Percentiles rank a stretch among this genome's conserved stretches.
These are phyloP conservation scores for Haplosporangium gracile DNA, from an alignment of 192 early-diverging fungal genomes.

Conservation along the genomic window DNA sequence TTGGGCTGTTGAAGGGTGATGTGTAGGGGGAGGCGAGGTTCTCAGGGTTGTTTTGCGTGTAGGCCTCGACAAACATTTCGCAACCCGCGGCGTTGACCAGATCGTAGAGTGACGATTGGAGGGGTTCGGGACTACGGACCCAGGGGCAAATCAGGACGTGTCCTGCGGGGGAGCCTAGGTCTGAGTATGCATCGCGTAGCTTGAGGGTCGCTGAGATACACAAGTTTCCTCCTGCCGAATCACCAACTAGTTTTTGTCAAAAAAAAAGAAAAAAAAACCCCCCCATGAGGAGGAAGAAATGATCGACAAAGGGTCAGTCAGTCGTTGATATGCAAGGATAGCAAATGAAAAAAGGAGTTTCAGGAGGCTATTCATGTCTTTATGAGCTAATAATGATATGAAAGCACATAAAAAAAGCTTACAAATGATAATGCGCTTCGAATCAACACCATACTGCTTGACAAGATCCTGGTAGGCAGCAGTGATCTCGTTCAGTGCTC, in stretches of 20 bases:
- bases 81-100: slow-evolving; percentile 29
- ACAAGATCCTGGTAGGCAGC: slow-evolving; percentile 29
- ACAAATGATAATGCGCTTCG: slow-evolving; percentile 33
- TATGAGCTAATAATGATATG: background rate
- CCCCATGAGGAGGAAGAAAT: background rate
- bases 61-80: slow-evolving; percentile 24
- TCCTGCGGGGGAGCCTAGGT: slow-evolving; percentile 22
- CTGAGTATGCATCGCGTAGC: slow-evolving; percentile 16
- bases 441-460: slow-evolving; percentile 10
- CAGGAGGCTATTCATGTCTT: too few species aligned
- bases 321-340: background rate
- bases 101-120: slow-evolving; percentile 29
- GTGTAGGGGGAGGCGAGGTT: slow-evolving; percentile 8
- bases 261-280: background rate
- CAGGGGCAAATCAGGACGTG: slow-evolving; percentile 30
- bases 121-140: slow-evolving; percentile 18
- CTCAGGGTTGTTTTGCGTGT: slow-evolving; percentile 20
- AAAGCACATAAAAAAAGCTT: background rate
- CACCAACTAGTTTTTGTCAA: slow-evolving; percentile 8
- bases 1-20: slow-evolving; percentile 9
- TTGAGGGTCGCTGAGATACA: slow-evolving; percentile 21
- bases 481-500: slow-evolving; percentile 34
- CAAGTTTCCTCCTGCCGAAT: slow-evolving; percentile 48
- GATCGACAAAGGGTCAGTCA: background rate
- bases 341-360: background rate